These are phyloP conservation scores for Alnus rubra DNA, from an alignment of 306 rosid genomes.

Conservation along the genomic window DNA sequence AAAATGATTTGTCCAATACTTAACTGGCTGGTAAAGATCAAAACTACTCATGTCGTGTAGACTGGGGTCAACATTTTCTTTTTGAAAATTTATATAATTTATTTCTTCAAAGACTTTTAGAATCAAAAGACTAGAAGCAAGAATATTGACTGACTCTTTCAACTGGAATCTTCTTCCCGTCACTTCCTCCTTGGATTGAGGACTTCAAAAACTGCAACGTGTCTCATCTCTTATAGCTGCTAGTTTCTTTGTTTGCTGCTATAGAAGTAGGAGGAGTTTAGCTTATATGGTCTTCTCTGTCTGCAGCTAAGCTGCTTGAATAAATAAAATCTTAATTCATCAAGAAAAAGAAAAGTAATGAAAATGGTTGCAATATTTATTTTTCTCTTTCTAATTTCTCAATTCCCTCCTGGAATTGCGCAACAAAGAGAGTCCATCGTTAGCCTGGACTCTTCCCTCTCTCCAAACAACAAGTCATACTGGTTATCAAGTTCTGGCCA, in stretches of 20 bases:
- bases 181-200: background rate
- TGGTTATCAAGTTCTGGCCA: slow-evolving; percentile 19
- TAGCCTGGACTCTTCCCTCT: slow-evolving; percentile 8
- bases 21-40: no score
- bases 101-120: background rate
- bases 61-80: no score
- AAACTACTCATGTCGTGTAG: no score
- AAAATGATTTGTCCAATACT: no score
- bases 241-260: background rate
- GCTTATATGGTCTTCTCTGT: background rate
- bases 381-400: background rate
- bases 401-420: background rate
- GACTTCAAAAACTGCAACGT: background rate
- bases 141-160: background rate
- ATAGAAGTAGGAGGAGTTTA: background rate
- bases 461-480: background rate
- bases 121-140: background rate
- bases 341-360: background rate
- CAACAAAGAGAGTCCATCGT: background rate
- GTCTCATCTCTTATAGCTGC: background rate
- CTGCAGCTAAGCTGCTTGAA: background rate
- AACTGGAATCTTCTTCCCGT: background rate
- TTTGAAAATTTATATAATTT: no score
- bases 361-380: slow-evolving; percentile 10
- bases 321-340: background rate